These are phyloP conservation scores for Starmera dryadoides DNA, from an alignment of 805 yeast genomes.

Conservation along the genomic window DNA sequence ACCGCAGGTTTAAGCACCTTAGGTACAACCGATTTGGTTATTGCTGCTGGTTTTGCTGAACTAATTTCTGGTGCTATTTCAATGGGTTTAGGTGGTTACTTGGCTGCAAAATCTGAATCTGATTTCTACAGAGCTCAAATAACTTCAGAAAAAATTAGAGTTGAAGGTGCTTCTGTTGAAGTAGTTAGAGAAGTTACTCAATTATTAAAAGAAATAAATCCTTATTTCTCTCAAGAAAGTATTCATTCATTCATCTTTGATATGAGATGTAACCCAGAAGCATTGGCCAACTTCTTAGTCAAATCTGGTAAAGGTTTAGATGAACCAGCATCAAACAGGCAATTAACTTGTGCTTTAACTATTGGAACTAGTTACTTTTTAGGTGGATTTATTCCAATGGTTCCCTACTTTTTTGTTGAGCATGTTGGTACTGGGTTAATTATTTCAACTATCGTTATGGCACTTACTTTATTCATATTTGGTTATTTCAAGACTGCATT, in stretches of 20 bases:
- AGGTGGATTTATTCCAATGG: conserved; percentile 87
- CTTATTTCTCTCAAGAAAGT: conserved; percentile 56
- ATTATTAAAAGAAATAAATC: conserved; percentile 62
- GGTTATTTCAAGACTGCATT: conserved; percentile 82
- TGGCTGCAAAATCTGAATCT: conserved; percentile 87
- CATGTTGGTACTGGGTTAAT: conserved; percentile 77
- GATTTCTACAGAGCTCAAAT: conserved; percentile 72
- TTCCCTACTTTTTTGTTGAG: conserved; percentile 81
- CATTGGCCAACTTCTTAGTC: conserved; percentile 79
- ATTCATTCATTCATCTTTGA: conserved; percentile 71
- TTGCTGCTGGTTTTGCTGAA: conserved; percentile 98
- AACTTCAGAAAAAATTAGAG: conserved; percentile 58
- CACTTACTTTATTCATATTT: conserved; percentile 75
- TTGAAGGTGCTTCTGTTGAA: conserved; percentile 55
- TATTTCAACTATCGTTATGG: conserved; percentile 73
- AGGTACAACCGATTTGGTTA: conserved; percentile 84
- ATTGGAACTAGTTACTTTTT: conserved; percentile 84
- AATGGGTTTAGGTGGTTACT: conserved; percentile 95
- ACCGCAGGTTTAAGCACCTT: conserved; percentile 92
- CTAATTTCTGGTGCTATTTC: conserved; percentile 94
- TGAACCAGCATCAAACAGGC: conserved; percentile 91
- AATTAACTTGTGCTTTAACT: conserved; percentile 79
- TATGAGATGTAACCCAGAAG: conserved; percentile 67
- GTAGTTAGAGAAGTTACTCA: conserved; percentile 77
- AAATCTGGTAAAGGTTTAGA: conserved; percentile 89